Evolutionary conservation across 257 asterid genomes (phyloP), one percentile per base, ranked within the genome.

Genomic region (Ajuga chamaepitys): DNA sequence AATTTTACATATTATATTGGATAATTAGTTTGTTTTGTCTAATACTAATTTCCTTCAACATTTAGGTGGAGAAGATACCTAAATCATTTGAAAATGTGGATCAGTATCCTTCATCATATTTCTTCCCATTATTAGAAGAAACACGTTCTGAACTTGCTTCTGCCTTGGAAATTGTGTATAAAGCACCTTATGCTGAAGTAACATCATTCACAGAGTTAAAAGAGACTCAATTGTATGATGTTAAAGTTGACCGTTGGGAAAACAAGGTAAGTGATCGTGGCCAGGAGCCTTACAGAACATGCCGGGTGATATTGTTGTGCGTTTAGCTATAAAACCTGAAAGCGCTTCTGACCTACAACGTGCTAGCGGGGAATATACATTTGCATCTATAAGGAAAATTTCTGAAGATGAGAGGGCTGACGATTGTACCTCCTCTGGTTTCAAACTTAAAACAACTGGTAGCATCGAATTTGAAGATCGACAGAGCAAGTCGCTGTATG

Each of bases 51-150:
- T 32, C 30, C 18, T 30, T 45, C 22, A 42, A 24, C 14, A 28
- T 62, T 17, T 62, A 87, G 92, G 84, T 87, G n/a, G 69, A 74
- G 34, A 70, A 63, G 30, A 85, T 87, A 60, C 86, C 95, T 7
- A 38, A 64, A 9, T 62, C 68, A 20, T 87, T 85, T 62, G 67
- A 58, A 35, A 58, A 74, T 8, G 83, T 62, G 30, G 80, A 67
- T 12, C 46, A 72, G 5, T 87, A 87, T 62, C 70, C 79, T 8
- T 60, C 55, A 20, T 87, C 88, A 9, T 85, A 52, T 32, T 37
- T 37, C 7, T 77, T 4, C 67, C 88, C 93, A 0, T 60, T 85
- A 32, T 28, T 81, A 57, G 95, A 87, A 75, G 95, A 87, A 60
- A 80, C 82, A 1, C 77, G 89, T 0, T 75, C 82, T 1, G 69